These are phyloP conservation scores for Mrakia blollopis DNA, from an alignment of 768 basidiomycete species.

Conservation along the genomic window DNA sequence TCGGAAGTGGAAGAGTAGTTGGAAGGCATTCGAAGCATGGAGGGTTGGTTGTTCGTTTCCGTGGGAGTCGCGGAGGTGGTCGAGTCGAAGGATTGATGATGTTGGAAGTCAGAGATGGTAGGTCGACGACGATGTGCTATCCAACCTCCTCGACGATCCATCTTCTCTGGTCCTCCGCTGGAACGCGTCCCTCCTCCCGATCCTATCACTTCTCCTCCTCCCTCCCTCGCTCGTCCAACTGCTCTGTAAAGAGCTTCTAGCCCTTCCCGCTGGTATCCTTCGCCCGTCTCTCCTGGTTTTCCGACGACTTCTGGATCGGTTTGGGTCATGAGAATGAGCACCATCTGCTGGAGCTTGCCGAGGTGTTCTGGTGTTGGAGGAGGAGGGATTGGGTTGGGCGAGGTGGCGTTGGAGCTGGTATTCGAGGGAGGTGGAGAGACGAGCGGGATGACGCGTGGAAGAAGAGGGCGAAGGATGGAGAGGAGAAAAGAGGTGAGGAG, in stretches of 20 bases:
- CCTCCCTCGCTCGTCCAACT: neutral
- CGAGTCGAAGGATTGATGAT: neutral
- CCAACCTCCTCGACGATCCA: constrained; percentile 24
- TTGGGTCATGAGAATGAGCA: constrained; percentile 27
- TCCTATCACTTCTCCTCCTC: neutral
- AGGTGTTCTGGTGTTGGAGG: constrained; percentile 22
- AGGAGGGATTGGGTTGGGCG: neutral
- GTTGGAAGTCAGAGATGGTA: neutral
- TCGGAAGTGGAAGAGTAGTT: neutral
- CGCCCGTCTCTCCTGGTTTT: neutral
- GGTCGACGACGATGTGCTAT: constrained; percentile 13
- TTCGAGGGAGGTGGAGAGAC: constrained; percentile 9
- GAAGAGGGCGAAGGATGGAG: constrained; percentile 23
- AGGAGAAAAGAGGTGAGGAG: constrained; percentile 31
- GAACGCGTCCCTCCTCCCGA: neutral
- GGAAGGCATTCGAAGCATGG: too few relatives aligned
- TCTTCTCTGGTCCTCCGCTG: neutral
- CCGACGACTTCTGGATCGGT: constrained; percentile 25
- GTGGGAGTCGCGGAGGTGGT: constrained; percentile 2
- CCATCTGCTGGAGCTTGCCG: constrained; percentile 29
- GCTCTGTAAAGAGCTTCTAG: constrained; percentile 16
- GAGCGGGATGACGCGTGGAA: constrained; percentile 17
- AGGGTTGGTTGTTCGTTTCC: neutral
- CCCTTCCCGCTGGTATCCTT: neutral
- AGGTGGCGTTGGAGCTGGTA: too few relatives aligned